Percentiles rank a stretch among this genome's conserved stretches.
These are phyloP conservation scores for Fusarium redolens DNA, from an alignment of 2,329 filamentous ascomycete genomes.

Conservation along the genomic window DNA sequence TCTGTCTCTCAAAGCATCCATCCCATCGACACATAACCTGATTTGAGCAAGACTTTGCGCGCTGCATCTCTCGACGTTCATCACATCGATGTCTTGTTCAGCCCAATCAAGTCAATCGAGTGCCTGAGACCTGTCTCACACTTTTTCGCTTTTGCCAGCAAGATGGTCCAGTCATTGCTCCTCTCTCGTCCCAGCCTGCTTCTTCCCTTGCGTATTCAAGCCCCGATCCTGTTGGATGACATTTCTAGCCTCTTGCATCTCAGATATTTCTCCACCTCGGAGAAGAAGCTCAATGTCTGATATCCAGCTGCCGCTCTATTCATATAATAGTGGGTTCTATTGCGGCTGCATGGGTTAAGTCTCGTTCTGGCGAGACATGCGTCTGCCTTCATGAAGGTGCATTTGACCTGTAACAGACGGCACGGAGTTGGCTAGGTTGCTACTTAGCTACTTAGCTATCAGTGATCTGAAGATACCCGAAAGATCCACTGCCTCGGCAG, in stretches of 20 bases:
- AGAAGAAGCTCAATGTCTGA: slow-evolving; percentile 2
- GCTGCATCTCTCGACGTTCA: background rate
- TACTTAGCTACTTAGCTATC: background rate
- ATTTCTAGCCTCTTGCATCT: background rate
- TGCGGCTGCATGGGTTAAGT: slow-evolving; percentile 17
- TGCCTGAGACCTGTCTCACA: slow-evolving; percentile 29
- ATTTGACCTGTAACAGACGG: slow-evolving; percentile 4
- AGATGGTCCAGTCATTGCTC: slow-evolving; percentile 2
- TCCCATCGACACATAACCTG: background rate
- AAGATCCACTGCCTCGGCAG: slow-evolving; percentile 9
- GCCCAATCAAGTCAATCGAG: slow-evolving; percentile 30
- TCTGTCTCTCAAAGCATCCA: background rate
- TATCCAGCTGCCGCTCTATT: background rate
- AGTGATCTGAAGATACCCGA: slow-evolving; percentile 13
- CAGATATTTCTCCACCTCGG: slow-evolving; percentile 23
- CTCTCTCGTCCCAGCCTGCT: slow-evolving; percentile 2
- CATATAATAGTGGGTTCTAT: slow-evolving; percentile 8
- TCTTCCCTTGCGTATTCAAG: slow-evolving; percentile 28
- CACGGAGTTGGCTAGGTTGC: background rate
- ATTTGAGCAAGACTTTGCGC: slow-evolving; percentile 3
- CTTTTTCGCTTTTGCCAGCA: slow-evolving; percentile 25
- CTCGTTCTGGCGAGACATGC: slow-evolving; percentile 39
- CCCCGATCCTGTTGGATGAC: slow-evolving; percentile 1
- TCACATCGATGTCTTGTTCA: background rate
- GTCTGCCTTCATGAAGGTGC: slow-evolving; percentile 13